Conservation (phyloP, 805 yeast genomes). For the Candida berthetii region DNA sequence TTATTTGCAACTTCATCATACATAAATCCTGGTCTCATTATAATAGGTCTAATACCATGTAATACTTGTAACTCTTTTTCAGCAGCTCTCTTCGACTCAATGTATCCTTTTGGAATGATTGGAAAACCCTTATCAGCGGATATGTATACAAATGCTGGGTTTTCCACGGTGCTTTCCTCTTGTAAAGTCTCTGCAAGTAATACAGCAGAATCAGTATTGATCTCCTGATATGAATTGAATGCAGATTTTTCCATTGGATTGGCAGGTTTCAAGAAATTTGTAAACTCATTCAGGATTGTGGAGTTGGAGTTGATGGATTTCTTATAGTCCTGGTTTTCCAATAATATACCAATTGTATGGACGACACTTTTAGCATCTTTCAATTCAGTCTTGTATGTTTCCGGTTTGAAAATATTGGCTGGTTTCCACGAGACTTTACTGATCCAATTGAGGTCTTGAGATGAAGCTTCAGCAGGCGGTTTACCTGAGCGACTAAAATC, state of each 20-base stretch:
- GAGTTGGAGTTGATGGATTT: slow-evolving; percentile 26
- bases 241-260: slow-evolving; percentile 49
- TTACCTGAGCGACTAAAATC: slow-evolving; percentile 41
- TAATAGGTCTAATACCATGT: slow-evolving; percentile 49
- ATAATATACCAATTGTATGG: slow-evolving; percentile 73
- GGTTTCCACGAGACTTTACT: slow-evolving; percentile 55
- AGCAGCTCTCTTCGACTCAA: slow-evolving; percentile 71
- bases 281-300: slow-evolving; percentile 25
- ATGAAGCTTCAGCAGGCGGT: slow-evolving; percentile 30
- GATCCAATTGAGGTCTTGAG: slow-evolving; percentile 39
- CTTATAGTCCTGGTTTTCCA: slow-evolving; percentile 70
- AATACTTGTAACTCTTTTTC: slow-evolving; percentile 48
- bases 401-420: slow-evolving; percentile 65
- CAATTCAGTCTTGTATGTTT: slow-evolving; percentile 44
- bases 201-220: slow-evolving; percentile 68
- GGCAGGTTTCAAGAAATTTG: slow-evolving; percentile 38
- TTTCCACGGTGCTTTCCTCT: slow-evolving; percentile 16
- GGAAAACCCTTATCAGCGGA: slow-evolving; percentile 78
- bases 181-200: slow-evolving; percentile 51
- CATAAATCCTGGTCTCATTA: slow-evolving; percentile 82
- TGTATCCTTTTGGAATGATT: slow-evolving; percentile 62
- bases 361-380: slow-evolving; percentile 59
- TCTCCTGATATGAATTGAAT: slow-evolving; percentile 47
- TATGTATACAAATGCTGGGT: slow-evolving; percentile 59
- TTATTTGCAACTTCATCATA: slow-evolving; percentile 41